A percentile compares a stretch with the other conserved stretches of the same genome.
Evolutionary conservation across 371 early-diverging fungal genomes (phyloP).

Genomic region (Amoeboradix gromovi): DNA sequence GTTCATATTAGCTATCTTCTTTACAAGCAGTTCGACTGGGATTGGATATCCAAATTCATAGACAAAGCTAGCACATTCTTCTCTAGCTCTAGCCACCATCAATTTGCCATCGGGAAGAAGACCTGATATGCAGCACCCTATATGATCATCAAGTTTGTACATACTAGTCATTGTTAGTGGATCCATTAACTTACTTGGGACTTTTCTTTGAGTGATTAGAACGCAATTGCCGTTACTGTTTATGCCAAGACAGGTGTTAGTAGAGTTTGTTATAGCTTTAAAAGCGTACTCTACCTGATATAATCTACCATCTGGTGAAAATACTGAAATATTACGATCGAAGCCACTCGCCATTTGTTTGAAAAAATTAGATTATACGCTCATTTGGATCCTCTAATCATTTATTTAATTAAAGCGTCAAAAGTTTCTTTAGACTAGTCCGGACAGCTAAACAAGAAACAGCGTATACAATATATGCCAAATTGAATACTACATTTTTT

Average conservation of each 20-base stretch:
- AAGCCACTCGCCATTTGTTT: constrained; percentile 25
- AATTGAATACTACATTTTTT: too few relatives aligned
- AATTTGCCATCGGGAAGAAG: constrained; percentile 78
- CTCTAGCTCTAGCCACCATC: constrained; percentile 64
- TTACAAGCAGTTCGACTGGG: constrained; percentile 77
- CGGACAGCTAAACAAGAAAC: too few relatives aligned
- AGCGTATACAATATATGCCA: too few relatives aligned
- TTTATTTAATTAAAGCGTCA: constrained; percentile 76
- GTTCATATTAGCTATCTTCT: constrained; percentile 82
- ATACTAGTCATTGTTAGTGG: constrained; percentile 71
- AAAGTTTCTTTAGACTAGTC: too few relatives aligned
- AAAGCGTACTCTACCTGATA: constrained; percentile 98
- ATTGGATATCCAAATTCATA: constrained; percentile 95
- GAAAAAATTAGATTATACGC: too few relatives aligned
- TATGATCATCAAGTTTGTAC: constrained; percentile 61
- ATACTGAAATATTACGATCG: constrained; percentile 93
- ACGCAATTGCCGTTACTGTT: constrained; percentile 76
- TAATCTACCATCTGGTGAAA: constrained; percentile 90
- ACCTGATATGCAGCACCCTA: constrained; percentile 94
- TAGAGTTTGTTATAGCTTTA: constrained; percentile 85
- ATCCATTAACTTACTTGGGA: constrained; percentile 82
- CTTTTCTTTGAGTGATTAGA: constrained; percentile 78
- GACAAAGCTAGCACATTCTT: constrained; percentile 85
- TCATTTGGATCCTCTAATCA: constrained; percentile 43
- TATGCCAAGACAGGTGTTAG: constrained; percentile 73